Evolutionary conservation across 805 yeast species (phyloP).

Genomic region (Candida tallmaniae): DNA sequence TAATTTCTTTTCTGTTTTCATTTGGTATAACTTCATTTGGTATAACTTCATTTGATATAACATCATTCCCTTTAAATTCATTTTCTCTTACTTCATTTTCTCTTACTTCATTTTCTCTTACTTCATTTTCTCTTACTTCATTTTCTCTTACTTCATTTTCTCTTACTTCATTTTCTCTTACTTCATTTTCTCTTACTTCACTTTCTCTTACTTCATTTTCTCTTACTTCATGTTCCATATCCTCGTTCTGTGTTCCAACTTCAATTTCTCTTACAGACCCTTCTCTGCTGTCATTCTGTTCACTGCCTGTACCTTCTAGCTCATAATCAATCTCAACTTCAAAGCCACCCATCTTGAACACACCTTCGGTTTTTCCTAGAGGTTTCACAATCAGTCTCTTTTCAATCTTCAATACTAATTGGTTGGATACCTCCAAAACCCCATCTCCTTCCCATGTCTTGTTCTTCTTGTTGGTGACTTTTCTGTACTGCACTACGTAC

Average conservation of each 20-base stretch:
- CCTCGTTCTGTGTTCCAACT: too few species aligned
- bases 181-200: too few species aligned
- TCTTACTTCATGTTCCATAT: too few species aligned
- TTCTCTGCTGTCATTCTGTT: too few species aligned
- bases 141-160: too few species aligned
- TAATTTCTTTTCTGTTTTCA: not conserved
- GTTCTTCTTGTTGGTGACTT: constrained; percentile 68
- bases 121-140: too few species aligned
- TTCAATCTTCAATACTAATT: constrained; percentile 24
- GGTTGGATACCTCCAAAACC: constrained; percentile 27
- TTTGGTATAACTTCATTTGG: not conserved
- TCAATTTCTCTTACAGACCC: not conserved
- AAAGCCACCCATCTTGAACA: constrained; percentile 41
- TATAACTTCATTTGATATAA: not conserved
- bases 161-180: too few species aligned
- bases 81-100: too few species aligned
- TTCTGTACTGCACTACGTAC: constrained; percentile 59
- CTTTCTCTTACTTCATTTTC: too few species aligned
- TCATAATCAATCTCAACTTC: constrained; percentile 63
- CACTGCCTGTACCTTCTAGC: constrained; percentile 14
- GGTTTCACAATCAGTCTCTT: constrained; percentile 17
- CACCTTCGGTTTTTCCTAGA: constrained; percentile 8
- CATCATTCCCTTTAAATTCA: too few species aligned
- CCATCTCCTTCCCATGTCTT: constrained; percentile 98
- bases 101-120: too few species aligned